These are phyloP conservation scores for Geotrichum cucujoidarum DNA, from an alignment of 1,139 yeast genomes.

Conservation along the genomic window DNA sequence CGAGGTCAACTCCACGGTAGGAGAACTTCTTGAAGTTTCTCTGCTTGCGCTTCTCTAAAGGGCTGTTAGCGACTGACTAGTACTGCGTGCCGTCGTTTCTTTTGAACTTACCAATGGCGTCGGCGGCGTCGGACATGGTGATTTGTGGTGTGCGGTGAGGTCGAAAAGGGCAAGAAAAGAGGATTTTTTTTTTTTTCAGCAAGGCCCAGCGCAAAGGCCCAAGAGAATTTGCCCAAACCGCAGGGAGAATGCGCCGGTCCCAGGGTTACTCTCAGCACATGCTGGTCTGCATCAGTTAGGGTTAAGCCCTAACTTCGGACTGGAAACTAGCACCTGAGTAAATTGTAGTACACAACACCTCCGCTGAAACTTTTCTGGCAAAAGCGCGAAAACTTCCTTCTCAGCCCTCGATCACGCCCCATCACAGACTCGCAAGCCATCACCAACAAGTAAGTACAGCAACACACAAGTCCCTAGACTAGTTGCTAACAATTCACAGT, in stretches of 20 bases:
- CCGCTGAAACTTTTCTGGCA: not conserved
- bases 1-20: slow-evolving; percentile 98
- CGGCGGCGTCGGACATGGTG: slow-evolving; percentile 16
- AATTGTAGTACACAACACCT: not conserved
- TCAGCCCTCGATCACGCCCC: slow-evolving; percentile 45
- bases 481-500: slow-evolving; percentile 26
- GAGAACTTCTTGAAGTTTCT: slow-evolving; percentile 96
- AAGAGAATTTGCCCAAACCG: not conserved
- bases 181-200: too few relatives aligned
- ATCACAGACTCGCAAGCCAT: slow-evolving; percentile 7
- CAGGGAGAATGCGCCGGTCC: not conserved
- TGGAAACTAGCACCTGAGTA: not conserved
- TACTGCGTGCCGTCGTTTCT: too few relatives aligned
- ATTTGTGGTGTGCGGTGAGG: slow-evolving; percentile 9
- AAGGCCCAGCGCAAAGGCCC: not conserved
- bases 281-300: not conserved
- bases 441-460: slow-evolving; percentile 25
- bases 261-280: not conserved
- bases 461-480: too few relatives aligned
- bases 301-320: not conserved
- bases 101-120: slow-evolving; percentile 12
- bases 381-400: not conserved
- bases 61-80: not conserved
- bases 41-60: slow-evolving; percentile 48
- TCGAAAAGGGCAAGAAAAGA: not conserved